Percentiles rank a stretch among this genome's conserved stretches.
These are phyloP conservation scores for Maudiozyma saulgeensis DNA, from an alignment of 805 yeast species.

Conservation along the genomic window DNA sequence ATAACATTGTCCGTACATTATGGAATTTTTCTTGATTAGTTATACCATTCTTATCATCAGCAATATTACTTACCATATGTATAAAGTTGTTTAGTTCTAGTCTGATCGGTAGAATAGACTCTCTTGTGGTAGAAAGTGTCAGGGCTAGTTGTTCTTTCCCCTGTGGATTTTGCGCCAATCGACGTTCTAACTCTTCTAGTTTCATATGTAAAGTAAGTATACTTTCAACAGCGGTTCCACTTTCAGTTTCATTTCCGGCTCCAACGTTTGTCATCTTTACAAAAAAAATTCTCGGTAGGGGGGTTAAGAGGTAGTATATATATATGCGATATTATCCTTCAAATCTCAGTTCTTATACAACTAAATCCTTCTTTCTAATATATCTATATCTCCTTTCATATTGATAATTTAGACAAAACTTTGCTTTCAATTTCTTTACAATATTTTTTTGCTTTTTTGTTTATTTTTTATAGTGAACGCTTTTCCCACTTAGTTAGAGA, in stretches of 20 bases:
- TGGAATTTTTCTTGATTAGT: constrained; percentile 16
- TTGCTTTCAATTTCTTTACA: no score
- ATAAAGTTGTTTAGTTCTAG: constrained; percentile 22
- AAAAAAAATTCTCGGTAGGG: background rate
- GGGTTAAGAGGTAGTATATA: no score
- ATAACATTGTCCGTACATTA: constrained; percentile 12
- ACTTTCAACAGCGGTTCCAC: background rate
- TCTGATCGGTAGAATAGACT: constrained; percentile 9
- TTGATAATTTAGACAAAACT: no score
- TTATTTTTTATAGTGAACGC: no score
- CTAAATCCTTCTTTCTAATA: no score
- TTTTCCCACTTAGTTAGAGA: no score
- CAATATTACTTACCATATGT: constrained; percentile 17
- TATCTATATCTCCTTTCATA: no score
- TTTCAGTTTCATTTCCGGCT: no score
- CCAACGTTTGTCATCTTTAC: background rate
- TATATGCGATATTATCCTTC: no score
- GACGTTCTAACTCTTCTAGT: constrained; percentile 13
- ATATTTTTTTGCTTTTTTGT: no score
- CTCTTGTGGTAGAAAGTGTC: constrained; percentile 5
- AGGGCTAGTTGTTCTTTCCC: constrained; percentile 8
- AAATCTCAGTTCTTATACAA: no score
- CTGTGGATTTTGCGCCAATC: constrained; percentile 8
- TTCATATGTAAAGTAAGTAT: constrained; percentile 8
- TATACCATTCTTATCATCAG: constrained; percentile 1